Conservation (phyloP, 2,329 filamentous ascomycete genomes). For the Fusarium sp. region DNA sequence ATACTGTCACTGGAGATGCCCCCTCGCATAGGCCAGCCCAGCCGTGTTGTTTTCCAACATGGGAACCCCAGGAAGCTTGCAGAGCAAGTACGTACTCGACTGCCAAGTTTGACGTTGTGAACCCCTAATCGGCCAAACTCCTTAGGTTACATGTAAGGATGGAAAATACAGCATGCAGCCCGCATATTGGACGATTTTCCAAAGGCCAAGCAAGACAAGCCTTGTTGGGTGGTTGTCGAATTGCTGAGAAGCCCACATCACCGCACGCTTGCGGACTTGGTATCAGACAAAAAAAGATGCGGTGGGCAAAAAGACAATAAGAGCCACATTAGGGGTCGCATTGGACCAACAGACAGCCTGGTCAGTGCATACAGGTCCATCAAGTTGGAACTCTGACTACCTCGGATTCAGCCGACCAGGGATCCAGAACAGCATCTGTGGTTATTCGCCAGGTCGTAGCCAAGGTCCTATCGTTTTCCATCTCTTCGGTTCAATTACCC, state of each 20-base stretch:
- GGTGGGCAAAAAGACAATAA: constrained; percentile 28
- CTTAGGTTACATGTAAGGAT: not conserved
- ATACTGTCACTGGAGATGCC: not conserved
- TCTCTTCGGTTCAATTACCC: constrained; percentile 15
- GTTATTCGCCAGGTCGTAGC: constrained; percentile 9
- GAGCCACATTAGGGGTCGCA: constrained; percentile 27
- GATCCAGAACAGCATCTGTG: constrained; percentile 13
- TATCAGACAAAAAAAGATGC: constrained; percentile 16
- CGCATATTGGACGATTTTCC: constrained; percentile 8
- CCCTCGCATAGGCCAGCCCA: not conserved
- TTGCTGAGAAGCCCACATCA: constrained; percentile 23
- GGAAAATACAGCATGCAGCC: not conserved
- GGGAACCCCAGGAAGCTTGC: not conserved
- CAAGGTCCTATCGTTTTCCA: constrained; percentile 14
- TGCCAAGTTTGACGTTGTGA: constrained; percentile 1
- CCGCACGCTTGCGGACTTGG: constrained; percentile 2
- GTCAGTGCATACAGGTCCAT: constrained; percentile 33
- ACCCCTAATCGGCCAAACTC: not conserved
- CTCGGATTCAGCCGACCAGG: constrained; percentile 42
- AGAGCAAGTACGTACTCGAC: constrained; percentile 2
- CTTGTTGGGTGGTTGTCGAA: constrained; percentile 15
- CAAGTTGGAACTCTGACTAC: constrained; percentile 19
- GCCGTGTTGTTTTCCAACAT: not conserved
- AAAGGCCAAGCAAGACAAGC: constrained; percentile 19
- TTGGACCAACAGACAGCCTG: constrained; percentile 11